Conservation (phyloP, 495 filamentous ascomycete genomes). For the Penicillium roqueforti region DNA sequence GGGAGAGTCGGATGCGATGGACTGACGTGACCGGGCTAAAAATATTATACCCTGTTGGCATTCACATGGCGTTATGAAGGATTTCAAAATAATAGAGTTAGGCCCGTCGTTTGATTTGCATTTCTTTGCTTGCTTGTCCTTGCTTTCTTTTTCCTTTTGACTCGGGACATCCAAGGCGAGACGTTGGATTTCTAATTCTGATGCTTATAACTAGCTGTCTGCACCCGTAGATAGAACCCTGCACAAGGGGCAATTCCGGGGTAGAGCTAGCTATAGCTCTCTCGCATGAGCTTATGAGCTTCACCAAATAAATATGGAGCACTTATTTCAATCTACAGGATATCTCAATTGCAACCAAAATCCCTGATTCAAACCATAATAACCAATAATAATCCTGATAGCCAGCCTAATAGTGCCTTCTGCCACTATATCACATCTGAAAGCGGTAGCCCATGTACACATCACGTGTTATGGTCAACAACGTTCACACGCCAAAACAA, state of each 20-base stretch:
- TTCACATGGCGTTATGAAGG: neutral
- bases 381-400: neutral
- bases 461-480: neutral
- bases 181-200: neutral
- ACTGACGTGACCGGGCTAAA: neutral
- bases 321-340: neutral
- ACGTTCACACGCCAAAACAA: neutral
- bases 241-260: neutral
- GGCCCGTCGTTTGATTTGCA: neutral
- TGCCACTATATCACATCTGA: slow-evolving; percentile 4
- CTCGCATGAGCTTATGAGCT: neutral
- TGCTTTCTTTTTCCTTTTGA: neutral
- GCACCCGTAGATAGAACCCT: too few species aligned
- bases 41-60: neutral
- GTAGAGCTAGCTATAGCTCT: neutral
- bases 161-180: neutral
- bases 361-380: neutral
- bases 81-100: neutral
- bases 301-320: neutral
- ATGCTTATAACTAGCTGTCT: neutral
- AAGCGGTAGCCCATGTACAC: neutral
- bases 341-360: neutral
- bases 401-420: neutral
- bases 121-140: neutral
- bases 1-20: neutral